Evolutionary conservation across 2,329 filamentous ascomycete species (phyloP).

Genomic region (Dothideomycetidae sp.): DNA sequence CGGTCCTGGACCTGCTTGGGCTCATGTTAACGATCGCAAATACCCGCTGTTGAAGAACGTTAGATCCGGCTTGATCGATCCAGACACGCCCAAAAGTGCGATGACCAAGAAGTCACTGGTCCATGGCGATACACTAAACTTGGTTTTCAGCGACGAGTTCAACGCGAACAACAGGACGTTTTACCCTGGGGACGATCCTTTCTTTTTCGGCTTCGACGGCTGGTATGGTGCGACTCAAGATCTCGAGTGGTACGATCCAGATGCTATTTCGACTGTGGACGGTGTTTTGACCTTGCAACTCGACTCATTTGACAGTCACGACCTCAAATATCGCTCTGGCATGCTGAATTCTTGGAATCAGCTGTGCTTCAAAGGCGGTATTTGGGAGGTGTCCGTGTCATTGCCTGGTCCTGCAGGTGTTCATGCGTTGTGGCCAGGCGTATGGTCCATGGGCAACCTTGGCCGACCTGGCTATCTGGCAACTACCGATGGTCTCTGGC

Average conservation of each 20-base stretch:
- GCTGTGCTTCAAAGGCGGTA: constrained; percentile 56
- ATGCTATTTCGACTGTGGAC: constrained; percentile 47
- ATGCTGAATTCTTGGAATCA: constrained; percentile 66
- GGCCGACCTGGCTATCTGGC: constrained; percentile 54
- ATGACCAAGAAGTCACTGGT: constrained; percentile 38
- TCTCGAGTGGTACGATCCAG: constrained; percentile 59
- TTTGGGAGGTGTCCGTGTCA: constrained; percentile 55
- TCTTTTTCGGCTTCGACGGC: constrained; percentile 51
- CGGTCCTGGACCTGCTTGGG: constrained; percentile 24
- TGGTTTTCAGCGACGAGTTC: constrained; percentile 62
- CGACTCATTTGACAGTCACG: constrained; percentile 50
- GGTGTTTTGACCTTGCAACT: constrained; percentile 51
- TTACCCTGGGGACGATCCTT: constrained; percentile 56
- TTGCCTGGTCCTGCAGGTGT: constrained; percentile 52
- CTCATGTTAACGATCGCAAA: constrained; percentile 32
- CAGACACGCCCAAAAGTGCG: constrained; percentile 47
- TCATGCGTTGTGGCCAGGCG: constrained; percentile 59
- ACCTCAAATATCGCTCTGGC: constrained; percentile 53
- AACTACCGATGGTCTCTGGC: constrained; percentile 60
- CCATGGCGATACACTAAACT: constrained; percentile 46
- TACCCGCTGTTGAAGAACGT: constrained; percentile 42
- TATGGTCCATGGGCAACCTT: constrained; percentile 63
- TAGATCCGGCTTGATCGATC: constrained; percentile 48
- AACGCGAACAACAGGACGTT: constrained; percentile 53
- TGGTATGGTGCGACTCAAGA: constrained; percentile 61